A percentile compares a stretch with the other conserved stretches of the same genome.
Conservation (phyloP, 1,284 basidiomycete species). For the Ceraceosorus guamensis region DNA sequence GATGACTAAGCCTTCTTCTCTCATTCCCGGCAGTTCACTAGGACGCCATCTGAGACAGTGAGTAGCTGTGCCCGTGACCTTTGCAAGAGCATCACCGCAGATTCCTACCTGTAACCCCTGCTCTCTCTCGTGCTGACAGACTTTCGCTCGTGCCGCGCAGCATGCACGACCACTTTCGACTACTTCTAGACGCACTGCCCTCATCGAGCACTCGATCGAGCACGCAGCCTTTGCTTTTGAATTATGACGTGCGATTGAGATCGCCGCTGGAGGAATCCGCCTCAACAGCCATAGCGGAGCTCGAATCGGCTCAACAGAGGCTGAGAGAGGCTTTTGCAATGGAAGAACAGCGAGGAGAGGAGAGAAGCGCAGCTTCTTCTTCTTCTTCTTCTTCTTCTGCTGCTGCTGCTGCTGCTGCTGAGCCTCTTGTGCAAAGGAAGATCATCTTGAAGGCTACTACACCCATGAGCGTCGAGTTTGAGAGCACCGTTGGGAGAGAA, state of each 20-base stretch:
- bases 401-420: slow-evolving; percentile 15
- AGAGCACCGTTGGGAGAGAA: slow-evolving; percentile 13
- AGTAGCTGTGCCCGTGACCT: slow-evolving; percentile 1
- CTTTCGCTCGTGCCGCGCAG: neutral
- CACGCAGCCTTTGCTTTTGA: slow-evolving; percentile 14
- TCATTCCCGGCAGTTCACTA: slow-evolving; percentile 27
- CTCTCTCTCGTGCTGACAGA: no score
- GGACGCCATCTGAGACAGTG: slow-evolving; percentile 38
- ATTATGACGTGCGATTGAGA: slow-evolving; percentile 31
- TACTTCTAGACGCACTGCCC: slow-evolving; percentile 24
- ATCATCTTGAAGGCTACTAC: slow-evolving; percentile 33
- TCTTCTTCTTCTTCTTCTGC: no score
- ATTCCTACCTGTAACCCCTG: neutral
- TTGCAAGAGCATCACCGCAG: neutral
- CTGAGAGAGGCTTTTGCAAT: neutral
- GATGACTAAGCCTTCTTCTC: slow-evolving; percentile 18
- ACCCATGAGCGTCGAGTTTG: slow-evolving; percentile 17
- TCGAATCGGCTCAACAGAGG: neutral
- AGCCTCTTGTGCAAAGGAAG: slow-evolving; percentile 9
- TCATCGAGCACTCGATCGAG: neutral
- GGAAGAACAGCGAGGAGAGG: neutral
- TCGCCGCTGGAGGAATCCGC: slow-evolving; percentile 21
- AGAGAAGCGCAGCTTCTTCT: neutral
- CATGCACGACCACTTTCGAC: slow-evolving; percentile 32
- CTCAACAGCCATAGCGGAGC: neutral